Conservation (phyloP, 1,284 basidiomycete genomes). For the Peniophora sp. region DNA sequence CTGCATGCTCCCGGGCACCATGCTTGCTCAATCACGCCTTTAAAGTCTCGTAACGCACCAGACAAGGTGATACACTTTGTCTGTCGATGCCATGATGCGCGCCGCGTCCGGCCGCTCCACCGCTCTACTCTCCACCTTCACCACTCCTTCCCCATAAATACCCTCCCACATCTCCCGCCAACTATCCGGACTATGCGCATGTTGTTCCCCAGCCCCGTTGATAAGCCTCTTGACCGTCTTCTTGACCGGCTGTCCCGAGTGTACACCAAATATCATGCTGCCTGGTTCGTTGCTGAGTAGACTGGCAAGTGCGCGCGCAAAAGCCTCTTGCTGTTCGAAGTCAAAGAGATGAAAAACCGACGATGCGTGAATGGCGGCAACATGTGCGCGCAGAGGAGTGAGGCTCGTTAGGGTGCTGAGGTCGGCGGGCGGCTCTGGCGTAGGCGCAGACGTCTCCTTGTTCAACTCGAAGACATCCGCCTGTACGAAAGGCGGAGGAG, state of each 20-base stretch:
- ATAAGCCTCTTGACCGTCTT: not conserved
- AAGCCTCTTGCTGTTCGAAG: conserved; percentile 26
- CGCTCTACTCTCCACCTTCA: conserved; percentile 10
- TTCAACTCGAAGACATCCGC: conserved; percentile 32
- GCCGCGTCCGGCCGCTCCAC: not conserved
- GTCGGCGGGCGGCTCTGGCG: conserved; percentile 17
- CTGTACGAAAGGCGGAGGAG: conserved; percentile 30
- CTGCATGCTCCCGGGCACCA: too few relatives aligned
- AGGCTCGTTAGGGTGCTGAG: conserved; percentile 25
- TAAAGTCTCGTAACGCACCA: conserved; percentile 2
- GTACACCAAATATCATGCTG: conserved; percentile 24
- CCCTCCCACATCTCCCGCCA: conserved; percentile 22
- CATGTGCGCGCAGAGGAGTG: conserved; percentile 30
- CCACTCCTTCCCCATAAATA: conserved; percentile 19
- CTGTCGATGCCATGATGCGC: too few relatives aligned
- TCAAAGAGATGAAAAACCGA: conserved; percentile 41
- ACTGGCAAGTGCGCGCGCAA: conserved; percentile 28
- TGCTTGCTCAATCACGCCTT: not conserved
- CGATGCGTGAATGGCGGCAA: conserved; percentile 34
- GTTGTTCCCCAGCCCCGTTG: not conserved
- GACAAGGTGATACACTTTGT: not conserved
- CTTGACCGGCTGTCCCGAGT: conserved; percentile 9
- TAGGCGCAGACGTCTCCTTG: conserved; percentile 13
- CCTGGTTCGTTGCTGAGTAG: conserved; percentile 26
- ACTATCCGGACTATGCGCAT: conserved; percentile 18